Evolutionary conservation across 225 moss, liverwort and hornwort genomes (phyloP).

Genomic region (Sphagnum contortum): DNA sequence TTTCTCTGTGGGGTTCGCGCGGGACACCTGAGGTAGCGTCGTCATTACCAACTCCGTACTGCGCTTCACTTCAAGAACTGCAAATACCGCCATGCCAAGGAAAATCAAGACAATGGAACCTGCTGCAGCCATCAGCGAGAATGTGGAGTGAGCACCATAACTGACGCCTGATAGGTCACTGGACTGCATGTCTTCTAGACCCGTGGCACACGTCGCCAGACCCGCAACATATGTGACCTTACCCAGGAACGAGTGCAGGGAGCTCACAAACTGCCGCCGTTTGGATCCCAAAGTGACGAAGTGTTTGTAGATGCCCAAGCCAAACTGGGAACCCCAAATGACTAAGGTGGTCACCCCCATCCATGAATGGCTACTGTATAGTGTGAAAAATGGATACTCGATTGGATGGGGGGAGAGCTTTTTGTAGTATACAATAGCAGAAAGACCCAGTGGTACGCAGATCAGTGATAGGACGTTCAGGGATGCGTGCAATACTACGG

Average conservation of each 20-base stretch:
- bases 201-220: constrained; percentile 1
- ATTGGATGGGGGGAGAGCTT: neutral
- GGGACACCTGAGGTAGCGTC: neutral
- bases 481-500: neutral
- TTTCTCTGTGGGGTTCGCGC: neutral
- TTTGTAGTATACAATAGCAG: constrained; percentile 1
- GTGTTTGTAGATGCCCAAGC: neutral
- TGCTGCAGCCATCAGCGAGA: constrained; percentile 1
- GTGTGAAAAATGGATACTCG: neutral
- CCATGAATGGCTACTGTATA: constrained; percentile 1
- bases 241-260: neutral
- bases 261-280: neutral
- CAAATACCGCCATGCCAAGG: constrained; percentile 1
- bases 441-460: neutral
- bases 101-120: constrained; percentile 1
- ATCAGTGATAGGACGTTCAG: neutral
- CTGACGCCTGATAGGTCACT: neutral
- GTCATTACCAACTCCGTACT: neutral
- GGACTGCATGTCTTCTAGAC: neutral
- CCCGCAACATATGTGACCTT: constrained; percentile 1
- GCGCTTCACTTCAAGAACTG: neutral
- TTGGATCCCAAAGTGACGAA: constrained; percentile 1
- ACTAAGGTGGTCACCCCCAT: constrained; percentile 1
- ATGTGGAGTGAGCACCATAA: constrained; percentile 1
- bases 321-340: neutral